phyloP scores from a whole-genome alignment of 306 rosid genomes.

The Heteromeles arbutifolia region DNA sequence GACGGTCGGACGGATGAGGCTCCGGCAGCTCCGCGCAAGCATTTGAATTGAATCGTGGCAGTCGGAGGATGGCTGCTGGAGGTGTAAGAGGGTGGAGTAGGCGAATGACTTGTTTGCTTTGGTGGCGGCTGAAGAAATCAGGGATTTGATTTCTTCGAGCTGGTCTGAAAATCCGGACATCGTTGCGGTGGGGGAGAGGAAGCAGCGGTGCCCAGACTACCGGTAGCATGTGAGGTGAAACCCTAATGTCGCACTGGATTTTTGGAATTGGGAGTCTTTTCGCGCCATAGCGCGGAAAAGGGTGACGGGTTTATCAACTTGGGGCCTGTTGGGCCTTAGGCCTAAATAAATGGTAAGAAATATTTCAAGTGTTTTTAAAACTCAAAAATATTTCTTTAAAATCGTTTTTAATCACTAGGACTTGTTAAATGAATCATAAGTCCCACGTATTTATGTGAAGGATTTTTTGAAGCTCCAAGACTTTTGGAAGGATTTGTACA shows the following conservation, averaged over 20 bases:
- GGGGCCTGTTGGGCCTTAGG: no score
- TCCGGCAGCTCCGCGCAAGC: constrained; percentile 33
- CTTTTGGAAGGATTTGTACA: no score
- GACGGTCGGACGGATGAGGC: constrained; percentile 22
- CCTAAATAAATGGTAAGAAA: no score
- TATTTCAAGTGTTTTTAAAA: no score
- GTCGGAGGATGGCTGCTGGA: constrained; percentile 49
- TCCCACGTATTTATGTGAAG: no score
- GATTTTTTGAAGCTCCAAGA: no score
- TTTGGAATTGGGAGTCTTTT: no score
- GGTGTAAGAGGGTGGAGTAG: constrained; percentile 53
- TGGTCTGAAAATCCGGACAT: constrained; percentile 43
- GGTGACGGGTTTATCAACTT: no score
- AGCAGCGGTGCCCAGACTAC: neutral
- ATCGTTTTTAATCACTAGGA: no score
- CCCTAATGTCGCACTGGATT: constrained; percentile 4
- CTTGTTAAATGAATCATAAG: no score
- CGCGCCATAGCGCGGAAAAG: no score
- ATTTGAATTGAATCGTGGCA: constrained; percentile 34
- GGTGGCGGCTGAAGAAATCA: constrained; percentile 31
- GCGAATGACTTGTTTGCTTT: constrained; percentile 41
- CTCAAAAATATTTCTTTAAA: no score
- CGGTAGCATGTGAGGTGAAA: neutral
- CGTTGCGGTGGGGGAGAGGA: neutral
- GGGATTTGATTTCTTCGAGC: constrained; percentile 35